These are phyloP conservation scores for Linum tenue DNA, from an alignment of 345 rosid genomes.

Conservation along the genomic window DNA sequence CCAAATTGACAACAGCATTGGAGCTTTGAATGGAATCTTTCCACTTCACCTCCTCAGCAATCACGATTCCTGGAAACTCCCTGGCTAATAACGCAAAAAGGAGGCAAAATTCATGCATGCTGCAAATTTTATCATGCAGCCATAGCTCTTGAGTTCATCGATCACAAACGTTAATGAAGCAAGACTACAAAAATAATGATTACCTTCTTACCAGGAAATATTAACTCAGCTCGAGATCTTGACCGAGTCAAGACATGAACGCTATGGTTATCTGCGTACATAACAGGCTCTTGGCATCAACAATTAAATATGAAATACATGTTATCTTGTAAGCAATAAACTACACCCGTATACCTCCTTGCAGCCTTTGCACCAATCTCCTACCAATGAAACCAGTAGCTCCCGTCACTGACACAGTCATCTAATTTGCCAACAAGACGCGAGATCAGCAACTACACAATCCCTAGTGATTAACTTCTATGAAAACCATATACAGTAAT, in stretches of 20 bases:
- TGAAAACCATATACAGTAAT: not conserved
- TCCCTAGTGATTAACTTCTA: not conserved
- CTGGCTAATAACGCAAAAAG: constrained; percentile 32
- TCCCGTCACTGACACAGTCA: constrained; percentile 85
- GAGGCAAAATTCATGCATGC: constrained; percentile 7
- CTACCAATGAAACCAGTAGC: constrained; percentile 89
- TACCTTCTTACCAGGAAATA: constrained; percentile 99
- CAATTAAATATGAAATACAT: too few species aligned
- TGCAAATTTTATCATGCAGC: not conserved
- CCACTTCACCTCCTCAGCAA: constrained; percentile 80
- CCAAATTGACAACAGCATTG: constrained; percentile 85
- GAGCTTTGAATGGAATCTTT: constrained; percentile 59
- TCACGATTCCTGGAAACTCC: constrained; percentile 57
- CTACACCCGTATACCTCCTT: constrained; percentile 36
- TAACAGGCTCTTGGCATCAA: not conserved
- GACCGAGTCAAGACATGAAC: constrained; percentile 82
- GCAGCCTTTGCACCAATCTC: constrained; percentile 74
- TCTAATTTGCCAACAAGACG: constrained; percentile 38
- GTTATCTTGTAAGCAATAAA: not conserved
- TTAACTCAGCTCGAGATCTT: constrained; percentile 64
- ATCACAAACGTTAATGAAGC: not conserved
- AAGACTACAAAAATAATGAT: constrained; percentile 21
- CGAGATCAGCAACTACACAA: constrained; percentile 6
- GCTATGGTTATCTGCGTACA: constrained; percentile 51
- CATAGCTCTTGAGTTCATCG: not conserved